phyloP scores from a whole-genome alignment of 176 grass and related monocot genomes.

The Oryza meridionalis region DNA sequence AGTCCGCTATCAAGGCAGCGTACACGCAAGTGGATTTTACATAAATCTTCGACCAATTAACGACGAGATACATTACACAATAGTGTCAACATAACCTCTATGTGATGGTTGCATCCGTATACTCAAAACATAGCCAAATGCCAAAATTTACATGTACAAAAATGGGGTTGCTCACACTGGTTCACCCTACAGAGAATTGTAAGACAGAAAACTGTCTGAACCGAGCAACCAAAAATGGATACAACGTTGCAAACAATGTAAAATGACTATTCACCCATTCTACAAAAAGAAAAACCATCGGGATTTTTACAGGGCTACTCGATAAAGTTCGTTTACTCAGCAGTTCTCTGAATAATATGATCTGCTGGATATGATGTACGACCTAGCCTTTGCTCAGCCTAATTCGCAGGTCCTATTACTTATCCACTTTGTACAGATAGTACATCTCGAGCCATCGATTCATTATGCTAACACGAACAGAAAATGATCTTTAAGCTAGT shows the following conservation, averaged over 20 bases:
- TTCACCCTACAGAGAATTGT: neutral
- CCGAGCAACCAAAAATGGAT: constrained; percentile 8
- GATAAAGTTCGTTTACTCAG: neutral
- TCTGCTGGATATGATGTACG: constrained; percentile 33
- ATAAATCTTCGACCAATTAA: neutral
- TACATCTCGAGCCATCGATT: constrained; percentile 8
- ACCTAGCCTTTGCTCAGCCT: constrained; percentile 31
- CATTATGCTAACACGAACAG: constrained; percentile 23
- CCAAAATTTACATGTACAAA: constrained; percentile 19
- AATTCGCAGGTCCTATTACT: constrained; percentile 15
- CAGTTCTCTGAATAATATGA: neutral
- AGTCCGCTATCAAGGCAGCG: neutral
- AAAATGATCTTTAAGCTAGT: constrained; percentile 8
- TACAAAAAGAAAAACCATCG: constrained; percentile 5
- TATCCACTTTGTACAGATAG: constrained; percentile 45
- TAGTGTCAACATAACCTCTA: neutral
- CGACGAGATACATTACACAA: neutral
- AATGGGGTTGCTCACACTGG: neutral
- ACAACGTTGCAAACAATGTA: constrained; percentile 23
- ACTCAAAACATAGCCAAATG: neutral
- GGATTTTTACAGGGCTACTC: constrained; percentile 43
- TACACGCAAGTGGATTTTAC: neutral
- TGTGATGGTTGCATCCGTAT: neutral
- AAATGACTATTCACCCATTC: constrained; percentile 29
- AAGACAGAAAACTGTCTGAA: neutral